Evolutionary conservation across 495 filamentous ascomycete genomes (phyloP).

Genomic region (Penicillium waksmanii): DNA sequence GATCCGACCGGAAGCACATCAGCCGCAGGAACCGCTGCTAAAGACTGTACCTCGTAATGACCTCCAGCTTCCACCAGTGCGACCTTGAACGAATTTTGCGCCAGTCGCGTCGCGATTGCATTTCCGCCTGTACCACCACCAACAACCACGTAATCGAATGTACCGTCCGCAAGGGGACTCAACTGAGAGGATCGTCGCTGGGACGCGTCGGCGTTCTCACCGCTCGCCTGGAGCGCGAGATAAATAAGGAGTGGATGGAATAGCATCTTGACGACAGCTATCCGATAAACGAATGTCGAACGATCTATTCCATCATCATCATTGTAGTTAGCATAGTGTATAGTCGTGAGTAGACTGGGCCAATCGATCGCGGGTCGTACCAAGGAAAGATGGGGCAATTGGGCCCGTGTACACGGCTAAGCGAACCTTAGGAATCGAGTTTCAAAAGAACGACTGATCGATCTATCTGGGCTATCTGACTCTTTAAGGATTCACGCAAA

Average conservation of each 20-base stretch:
- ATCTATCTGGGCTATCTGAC: no score
- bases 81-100: conserved; percentile 38
- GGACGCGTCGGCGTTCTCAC: background rate
- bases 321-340: background rate
- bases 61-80: conserved; percentile 62
- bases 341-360: background rate
- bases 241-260: background rate
- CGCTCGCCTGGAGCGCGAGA: conserved; percentile 11
- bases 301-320: background rate
- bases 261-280: conserved; percentile 8
- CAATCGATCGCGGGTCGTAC: background rate
- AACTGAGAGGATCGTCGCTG: background rate
- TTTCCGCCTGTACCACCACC: conserved; percentile 61
- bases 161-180: conserved; percentile 12
- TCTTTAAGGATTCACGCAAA: no score
- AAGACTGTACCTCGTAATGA: conserved; percentile 52
- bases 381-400: no score
- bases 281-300: background rate
- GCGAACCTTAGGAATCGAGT: no score
- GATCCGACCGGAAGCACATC: conserved; percentile 30
- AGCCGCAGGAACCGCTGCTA: conserved; percentile 37
- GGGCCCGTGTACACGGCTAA: no score
- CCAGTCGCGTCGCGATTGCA: conserved; percentile 52
- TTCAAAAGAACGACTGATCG: no score
- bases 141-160: conserved; percentile 57